Percentiles rank a stretch among this genome's conserved stretches.
phyloP scores from a whole-genome alignment of 148 eudicot species.

The Euryodendron excelsum region DNA sequence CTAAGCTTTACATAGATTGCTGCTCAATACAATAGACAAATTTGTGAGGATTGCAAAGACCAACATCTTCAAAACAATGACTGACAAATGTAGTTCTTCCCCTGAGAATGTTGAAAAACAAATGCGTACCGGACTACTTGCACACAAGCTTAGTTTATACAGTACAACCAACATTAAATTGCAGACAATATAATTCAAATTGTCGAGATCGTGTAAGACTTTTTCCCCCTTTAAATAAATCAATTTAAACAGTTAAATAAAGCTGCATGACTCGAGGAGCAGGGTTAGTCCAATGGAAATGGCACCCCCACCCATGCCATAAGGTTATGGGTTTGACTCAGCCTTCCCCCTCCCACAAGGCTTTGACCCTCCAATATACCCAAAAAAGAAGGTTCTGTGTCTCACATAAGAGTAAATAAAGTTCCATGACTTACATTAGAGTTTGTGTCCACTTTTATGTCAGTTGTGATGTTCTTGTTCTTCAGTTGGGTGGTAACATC shows the following conservation, averaged over 20 bases:
- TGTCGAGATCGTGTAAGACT: neutral
- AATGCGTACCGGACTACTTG: neutral
- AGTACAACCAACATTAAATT: neutral
- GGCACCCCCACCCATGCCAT: too few relatives aligned
- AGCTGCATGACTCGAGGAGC: slow-evolving; percentile 21
- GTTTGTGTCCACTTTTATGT: slow-evolving; percentile 71
- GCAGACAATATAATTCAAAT: too few relatives aligned
- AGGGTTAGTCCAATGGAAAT: too few relatives aligned
- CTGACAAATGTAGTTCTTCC: neutral
- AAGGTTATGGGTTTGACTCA: too few relatives aligned
- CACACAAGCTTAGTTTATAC: neutral
- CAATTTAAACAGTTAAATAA: neutral
- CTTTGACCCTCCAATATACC: too few relatives aligned
- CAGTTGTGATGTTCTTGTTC: slow-evolving; percentile 71
- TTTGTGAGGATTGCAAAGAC: neutral
- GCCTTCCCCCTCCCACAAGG: too few relatives aligned
- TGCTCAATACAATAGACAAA: neutral
- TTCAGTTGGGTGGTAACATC: slow-evolving; percentile 62
- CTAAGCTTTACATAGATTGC: neutral
- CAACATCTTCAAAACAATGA: neutral
- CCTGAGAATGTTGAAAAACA: too few relatives aligned
- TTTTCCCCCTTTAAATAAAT: neutral
- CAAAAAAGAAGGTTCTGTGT: too few relatives aligned
- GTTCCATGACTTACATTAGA: slow-evolving; percentile 53
- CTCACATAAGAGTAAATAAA: neutral